These are phyloP conservation scores for Buxus sempervirens DNA, from an alignment of 164 flowering plant genomes.

Conservation along the genomic window DNA sequence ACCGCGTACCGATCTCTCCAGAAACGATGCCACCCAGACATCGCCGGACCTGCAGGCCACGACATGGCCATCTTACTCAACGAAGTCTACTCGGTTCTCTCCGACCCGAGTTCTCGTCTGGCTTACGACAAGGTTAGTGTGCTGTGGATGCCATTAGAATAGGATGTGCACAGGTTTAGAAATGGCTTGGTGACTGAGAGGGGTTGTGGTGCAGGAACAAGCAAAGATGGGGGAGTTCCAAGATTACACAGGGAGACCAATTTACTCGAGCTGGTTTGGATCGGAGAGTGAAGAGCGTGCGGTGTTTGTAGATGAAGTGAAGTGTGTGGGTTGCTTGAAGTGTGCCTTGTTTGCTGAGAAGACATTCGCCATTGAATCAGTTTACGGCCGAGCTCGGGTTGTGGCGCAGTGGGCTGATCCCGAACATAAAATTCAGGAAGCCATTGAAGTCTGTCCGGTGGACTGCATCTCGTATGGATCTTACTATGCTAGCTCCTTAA, in stretches of 20 bases:
- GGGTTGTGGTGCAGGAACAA: conserved; percentile 50
- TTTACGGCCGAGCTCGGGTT: conserved; percentile 85
- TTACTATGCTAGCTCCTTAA: not conserved
- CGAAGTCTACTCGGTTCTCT: conserved; percentile 72
- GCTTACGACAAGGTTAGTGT: conserved; percentile 70
- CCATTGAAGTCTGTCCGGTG: conserved; percentile 81
- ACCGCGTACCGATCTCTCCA: conserved; percentile 72
- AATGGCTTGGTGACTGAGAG: not conserved
- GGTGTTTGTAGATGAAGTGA: conserved; percentile 87
- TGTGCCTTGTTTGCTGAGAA: conserved; percentile 81
- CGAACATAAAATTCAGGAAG: conserved; percentile 64
- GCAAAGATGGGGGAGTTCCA: conserved; percentile 50
- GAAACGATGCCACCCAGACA: conserved; percentile 91
- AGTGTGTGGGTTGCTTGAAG: conserved; percentile 91
- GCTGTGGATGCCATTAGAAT: not conserved
- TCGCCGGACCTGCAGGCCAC: conserved; percentile 82
- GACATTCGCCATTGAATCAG: conserved; percentile 83
- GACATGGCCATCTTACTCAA: conserved; percentile 96
- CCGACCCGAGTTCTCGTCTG: conserved; percentile 60
- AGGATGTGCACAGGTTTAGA: too few relatives aligned
- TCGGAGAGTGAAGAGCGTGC: conserved; percentile 72
- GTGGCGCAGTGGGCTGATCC: conserved; percentile 97
- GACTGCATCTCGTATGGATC: conserved; percentile 84
- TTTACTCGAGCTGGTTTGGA: conserved; percentile 83
- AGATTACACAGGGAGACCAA: conserved; percentile 78